phyloP scores from a whole-genome alignment of 768 basidiomycete genomes.

The Collybia nuda region DNA sequence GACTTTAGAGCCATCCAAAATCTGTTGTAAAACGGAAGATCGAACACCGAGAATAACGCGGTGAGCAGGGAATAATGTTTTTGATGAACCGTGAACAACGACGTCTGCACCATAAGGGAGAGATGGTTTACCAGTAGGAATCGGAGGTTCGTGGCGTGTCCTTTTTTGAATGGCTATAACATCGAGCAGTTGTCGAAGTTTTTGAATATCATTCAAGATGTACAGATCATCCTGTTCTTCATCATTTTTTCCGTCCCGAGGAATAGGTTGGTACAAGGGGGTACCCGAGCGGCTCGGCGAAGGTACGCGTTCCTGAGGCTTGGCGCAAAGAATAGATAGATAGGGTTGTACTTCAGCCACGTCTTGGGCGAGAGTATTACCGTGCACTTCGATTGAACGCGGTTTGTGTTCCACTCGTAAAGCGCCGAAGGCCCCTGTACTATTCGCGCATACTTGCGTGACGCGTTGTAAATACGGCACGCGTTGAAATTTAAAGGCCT shows the following conservation, averaged over 20 bases:
- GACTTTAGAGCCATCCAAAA: slow-evolving; percentile 35
- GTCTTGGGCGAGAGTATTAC: slow-evolving; percentile 64
- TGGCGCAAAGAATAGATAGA: slow-evolving; percentile 22
- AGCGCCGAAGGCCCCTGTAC: slow-evolving; percentile 86
- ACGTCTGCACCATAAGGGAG: slow-evolving; percentile 64
- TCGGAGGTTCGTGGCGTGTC: slow-evolving; percentile 14
- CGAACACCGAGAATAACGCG: slow-evolving; percentile 65
- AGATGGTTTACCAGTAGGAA: slow-evolving; percentile 5
- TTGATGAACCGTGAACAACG: slow-evolving; percentile 41
- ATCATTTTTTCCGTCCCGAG: slow-evolving; percentile 7
- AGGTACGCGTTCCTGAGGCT: neutral
- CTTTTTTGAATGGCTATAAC: slow-evolving; percentile 28
- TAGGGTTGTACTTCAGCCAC: slow-evolving; percentile 69
- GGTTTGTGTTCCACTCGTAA: slow-evolving; percentile 73
- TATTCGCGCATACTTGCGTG: slow-evolving; percentile 79
- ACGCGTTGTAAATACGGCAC: slow-evolving; percentile 85
- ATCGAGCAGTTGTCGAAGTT: slow-evolving; percentile 30
- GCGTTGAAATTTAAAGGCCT: slow-evolving; percentile 75
- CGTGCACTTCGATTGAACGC: slow-evolving; percentile 49
- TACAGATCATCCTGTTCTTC: slow-evolving; percentile 36
- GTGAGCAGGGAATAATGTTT: slow-evolving; percentile 60
- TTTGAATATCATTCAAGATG: slow-evolving; percentile 35
- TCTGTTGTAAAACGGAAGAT: slow-evolving; percentile 39
- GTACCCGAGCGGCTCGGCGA: neutral
- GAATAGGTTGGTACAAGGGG: neutral